Base-by-base conservation (phyloP, 2,329 filamentous ascomycete genomes). In the Blastomyces emzantsi region DNA sequence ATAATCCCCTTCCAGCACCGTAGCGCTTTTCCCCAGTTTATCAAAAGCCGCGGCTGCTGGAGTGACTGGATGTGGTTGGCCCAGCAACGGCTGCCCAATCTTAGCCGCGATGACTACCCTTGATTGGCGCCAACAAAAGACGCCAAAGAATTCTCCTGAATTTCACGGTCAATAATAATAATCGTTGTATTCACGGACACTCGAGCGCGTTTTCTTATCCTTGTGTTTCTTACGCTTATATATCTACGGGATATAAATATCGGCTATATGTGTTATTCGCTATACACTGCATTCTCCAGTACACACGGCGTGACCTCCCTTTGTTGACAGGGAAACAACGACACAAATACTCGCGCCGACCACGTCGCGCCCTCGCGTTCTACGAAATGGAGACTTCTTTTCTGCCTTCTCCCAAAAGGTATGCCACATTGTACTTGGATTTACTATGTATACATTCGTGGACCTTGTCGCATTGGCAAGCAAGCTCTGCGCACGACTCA, bases 21-120 rank as follows among this genome's bases (percentile, higher is more conserved):
- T 51, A 51, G 3, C 22, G 3, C n/a, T 13, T 28, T 47, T 25
- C 4, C 4, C 22, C 9, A 55, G 33, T 3, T 19, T 5, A 11
- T n/a, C 52, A 55, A 36, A 36, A 39, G 33, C n/a, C 33, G n/a
- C 33, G 5, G n/a, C 17, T n/a, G 6, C n/a, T 36, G n/a, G 41
- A 25, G 4, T 59, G 25, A 25, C 11, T 19, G 17, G 41, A 15
- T 1, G 8, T 36, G 39, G 69, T 70, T 70, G 68, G 66, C 69
- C 67, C 67, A 66, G 69, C 69, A 61, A 61, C 60, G 11, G 11
- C 45, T 11, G 19, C 17, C 39, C 19, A 52, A 43, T 11, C 19
- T n/a, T 17, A 60, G 41, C 41, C 6, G 13, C 25, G 9, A 45
- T 30, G 9, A 33, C 15, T n/a, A 15, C 57, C 33, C 13, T 30